phyloP scores from a whole-genome alignment of 345 rosid genomes.

The Ceriops decandra region DNA sequence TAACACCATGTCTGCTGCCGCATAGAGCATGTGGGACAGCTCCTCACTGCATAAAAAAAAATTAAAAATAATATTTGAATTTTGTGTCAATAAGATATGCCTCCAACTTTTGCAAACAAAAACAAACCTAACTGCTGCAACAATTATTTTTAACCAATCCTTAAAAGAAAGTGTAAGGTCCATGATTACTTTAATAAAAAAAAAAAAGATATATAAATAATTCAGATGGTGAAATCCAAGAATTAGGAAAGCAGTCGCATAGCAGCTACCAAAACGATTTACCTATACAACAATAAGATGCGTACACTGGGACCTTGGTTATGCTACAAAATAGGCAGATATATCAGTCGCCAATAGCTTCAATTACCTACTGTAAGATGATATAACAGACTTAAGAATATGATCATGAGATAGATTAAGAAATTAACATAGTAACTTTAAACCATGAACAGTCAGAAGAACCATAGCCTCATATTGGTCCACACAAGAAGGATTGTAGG shows the following conservation, averaged over 20 bases:
- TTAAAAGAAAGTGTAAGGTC: not conserved
- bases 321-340: constrained; percentile 34
- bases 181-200: not conserved
- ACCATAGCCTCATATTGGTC: not conserved
- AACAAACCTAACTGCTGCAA: not conserved
- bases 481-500: not conserved
- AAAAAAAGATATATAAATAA: not conserved
- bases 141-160: not conserved
- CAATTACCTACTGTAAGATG: not conserved
- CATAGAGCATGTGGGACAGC: constrained; percentile 61
- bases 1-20: constrained; percentile 56
- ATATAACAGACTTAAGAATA: not conserved
- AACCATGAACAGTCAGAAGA: not conserved
- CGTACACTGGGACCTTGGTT: constrained; percentile 40
- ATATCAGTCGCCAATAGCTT: not conserved
- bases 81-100: not conserved
- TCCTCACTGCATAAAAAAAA: constrained; percentile 42
- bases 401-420: not conserved
- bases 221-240: not conserved
- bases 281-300: constrained; percentile 52
- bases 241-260: not conserved
- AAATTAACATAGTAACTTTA: not conserved
- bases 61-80: not conserved
- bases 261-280: constrained; percentile 6
- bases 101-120: not conserved